These are phyloP conservation scores for Diplodia sapinea DNA, from an alignment of 2,329 filamentous ascomycete genomes.

Conservation along the genomic window DNA sequence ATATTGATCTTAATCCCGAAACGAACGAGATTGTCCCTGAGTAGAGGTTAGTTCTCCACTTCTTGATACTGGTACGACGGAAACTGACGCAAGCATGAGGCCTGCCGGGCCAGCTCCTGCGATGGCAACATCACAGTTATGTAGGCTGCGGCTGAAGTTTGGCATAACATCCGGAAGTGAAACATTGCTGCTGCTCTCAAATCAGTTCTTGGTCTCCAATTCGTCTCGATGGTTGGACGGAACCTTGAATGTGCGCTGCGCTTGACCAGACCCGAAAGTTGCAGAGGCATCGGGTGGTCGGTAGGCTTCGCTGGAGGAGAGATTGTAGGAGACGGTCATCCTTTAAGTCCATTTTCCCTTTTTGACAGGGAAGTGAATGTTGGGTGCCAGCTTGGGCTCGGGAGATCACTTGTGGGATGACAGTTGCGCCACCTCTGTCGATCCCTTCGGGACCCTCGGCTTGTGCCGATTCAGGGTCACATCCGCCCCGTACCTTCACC, in stretches of 20 bases:
- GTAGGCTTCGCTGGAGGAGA: not conserved
- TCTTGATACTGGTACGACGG: not conserved
- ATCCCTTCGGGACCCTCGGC: not conserved
- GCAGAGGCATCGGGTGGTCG: not conserved
- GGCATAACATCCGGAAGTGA: not conserved
- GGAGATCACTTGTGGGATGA: not conserved
- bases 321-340: not conserved
- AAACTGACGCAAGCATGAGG: constrained; percentile 50
- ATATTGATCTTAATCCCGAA: constrained; percentile 70
- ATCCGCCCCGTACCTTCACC: not conserved
- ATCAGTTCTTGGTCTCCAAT: not conserved
- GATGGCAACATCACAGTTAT: constrained; percentile 48
- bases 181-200: not conserved
- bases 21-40: constrained; percentile 62
- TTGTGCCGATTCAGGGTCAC: not conserved
- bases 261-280: not conserved
- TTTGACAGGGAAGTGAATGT: not conserved
- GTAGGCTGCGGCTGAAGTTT: constrained; percentile 32
- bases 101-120: constrained; percentile 52
- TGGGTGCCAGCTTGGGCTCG: not conserved
- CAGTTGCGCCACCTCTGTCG: not conserved
- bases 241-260: not conserved
- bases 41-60: constrained; percentile 31
- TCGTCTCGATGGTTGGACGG: not conserved
- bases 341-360: not conserved